A percentile compares a stretch with the other conserved stretches of the same genome.
Conservation (phyloP, 1,284 basidiomycete species). For the Coriolopsis trogii region DNA sequence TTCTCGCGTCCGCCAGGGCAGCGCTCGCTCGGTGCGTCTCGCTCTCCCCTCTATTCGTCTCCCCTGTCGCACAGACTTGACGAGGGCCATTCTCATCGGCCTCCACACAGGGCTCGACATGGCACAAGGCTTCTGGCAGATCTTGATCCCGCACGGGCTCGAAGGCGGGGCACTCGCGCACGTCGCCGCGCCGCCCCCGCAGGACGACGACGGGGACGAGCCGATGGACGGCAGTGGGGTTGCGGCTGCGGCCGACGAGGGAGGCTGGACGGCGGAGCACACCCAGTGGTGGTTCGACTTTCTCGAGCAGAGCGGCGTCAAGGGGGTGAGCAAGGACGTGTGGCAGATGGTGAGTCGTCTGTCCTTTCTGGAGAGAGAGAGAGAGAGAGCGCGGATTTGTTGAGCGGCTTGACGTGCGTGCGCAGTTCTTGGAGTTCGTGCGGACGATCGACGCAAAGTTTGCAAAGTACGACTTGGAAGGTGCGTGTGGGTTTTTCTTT, state of each 20-base stretch:
- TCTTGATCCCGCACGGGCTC: conserved; percentile 83
- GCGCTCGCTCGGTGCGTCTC: conserved; percentile 63
- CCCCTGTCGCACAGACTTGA: not conserved
- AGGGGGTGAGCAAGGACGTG: conserved; percentile 92
- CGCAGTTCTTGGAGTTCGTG: conserved; percentile 81
- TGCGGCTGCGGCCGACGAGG: no score
- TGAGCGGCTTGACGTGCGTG: not conserved
- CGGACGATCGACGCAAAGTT: conserved; percentile 83
- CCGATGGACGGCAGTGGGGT: conserved; percentile 30
- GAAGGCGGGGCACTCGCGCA: conserved; percentile 68
- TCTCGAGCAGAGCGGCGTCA: conserved; percentile 67
- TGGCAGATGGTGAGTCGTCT: conserved; percentile 78
- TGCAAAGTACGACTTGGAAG: conserved; percentile 83
- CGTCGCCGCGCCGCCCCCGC: conserved; percentile 38
- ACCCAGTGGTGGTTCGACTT: conserved; percentile 88
- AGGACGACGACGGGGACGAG: conserved; percentile 52
- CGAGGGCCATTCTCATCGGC: not conserved
- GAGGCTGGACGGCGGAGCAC: conserved; percentile 71
- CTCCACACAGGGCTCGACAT: conserved; percentile 59
- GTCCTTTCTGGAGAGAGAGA: not conserved
- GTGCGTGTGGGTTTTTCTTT: conserved; percentile 44
- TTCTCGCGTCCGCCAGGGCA: conserved; percentile 82
- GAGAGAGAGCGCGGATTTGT: not conserved
- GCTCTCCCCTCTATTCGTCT: not conserved
- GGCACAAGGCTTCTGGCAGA: conserved; percentile 83